Base-by-base conservation (phyloP, 164 flowering plant species). In the Tetracentron sinense region DNA sequence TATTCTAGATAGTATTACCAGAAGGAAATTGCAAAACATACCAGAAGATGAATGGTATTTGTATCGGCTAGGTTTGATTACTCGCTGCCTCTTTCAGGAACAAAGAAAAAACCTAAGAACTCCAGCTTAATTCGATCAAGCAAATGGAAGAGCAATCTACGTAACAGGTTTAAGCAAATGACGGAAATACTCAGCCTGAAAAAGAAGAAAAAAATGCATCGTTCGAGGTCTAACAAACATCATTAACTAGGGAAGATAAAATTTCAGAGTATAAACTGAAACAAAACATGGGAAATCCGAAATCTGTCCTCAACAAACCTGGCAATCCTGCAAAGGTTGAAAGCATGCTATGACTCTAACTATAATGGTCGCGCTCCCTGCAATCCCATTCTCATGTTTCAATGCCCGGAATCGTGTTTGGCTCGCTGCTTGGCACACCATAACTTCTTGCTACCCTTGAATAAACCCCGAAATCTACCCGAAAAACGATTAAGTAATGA, bases 311-410 rank as follows among this genome's bases (percentile, higher is more conserved):
- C 12, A 21, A 74, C 88, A 21, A 69, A 93, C 97, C 97, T 93
- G 97, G 78, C 97, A 90, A 79, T 85, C 85, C 54, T 83, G 85
- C 47, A 93, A 80, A 51, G 90, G 94, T 85, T 90, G 98, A 83
- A 93, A 93, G 83, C 98, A 93, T 63, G 94, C 96, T 69, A 90
- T 87, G 2, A 90, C 88, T 88, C 92, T 90, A 80, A 93, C 94
- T 47, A 88, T 78, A 14, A 94, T 86, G 75, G 95, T 82, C 63
- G 93, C 79, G 28, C 75, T 77, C 66, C 96, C 97, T 52, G 84
- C 93, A 78, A 87, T 82, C 59, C 97, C 97, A 85, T 68, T 90
- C 65, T 86, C 93, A 63, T 90, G 89, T 33, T 33, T 33, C 38
- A 33, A 4, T 33, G 38, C 38, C 38, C 38, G 38, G 38, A 33